Percentiles rank a stretch among this genome's conserved stretches.
phyloP scores from a whole-genome alignment of 73 alveolate species.

The Paramecium octaurelia region DNA sequence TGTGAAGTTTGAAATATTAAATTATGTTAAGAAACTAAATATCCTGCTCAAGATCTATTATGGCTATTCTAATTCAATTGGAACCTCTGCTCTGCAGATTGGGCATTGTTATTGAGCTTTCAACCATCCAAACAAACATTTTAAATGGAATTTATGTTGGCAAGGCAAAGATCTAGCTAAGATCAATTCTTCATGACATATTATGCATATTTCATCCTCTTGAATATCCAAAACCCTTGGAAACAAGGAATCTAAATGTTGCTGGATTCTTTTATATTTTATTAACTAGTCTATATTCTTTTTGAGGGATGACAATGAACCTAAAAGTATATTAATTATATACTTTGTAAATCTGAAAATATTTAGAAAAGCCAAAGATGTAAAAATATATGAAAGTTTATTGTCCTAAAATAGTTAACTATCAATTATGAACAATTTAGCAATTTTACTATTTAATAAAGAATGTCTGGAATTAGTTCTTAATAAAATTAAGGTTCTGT shows the following conservation, averaged over 20 bases:
- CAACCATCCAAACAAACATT: slow-evolving; percentile 29
- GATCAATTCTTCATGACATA: slow-evolving; percentile 33
- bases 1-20: slow-evolving; percentile 8
- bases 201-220: slow-evolving; percentile 32
- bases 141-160: slow-evolving; percentile 16
- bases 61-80: slow-evolving; percentile 18
- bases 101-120: slow-evolving; percentile 35
- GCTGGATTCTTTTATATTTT: not conserved
- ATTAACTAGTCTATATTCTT: not conserved
- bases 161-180: slow-evolving; percentile 26
- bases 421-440: not conserved
- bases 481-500: slow-evolving; percentile 40
- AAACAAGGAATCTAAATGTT: not conserved
- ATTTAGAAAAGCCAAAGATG: slow-evolving; percentile 40
- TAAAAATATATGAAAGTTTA: not conserved
- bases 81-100: slow-evolving; percentile 44
- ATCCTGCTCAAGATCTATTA: not conserved
- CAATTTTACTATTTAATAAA: not conserved
- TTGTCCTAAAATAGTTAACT: not conserved
- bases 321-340: not conserved
- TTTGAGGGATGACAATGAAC: not conserved
- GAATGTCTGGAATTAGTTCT: slow-evolving; percentile 16
- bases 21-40: not conserved
- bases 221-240: not conserved
- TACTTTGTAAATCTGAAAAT: slow-evolving; percentile 27